A percentile compares a stretch with the other conserved stretches of the same genome.
Evolutionary conservation across 1,284 basidiomycete species (phyloP).

Genomic region (Crucibulum parvulum): DNA sequence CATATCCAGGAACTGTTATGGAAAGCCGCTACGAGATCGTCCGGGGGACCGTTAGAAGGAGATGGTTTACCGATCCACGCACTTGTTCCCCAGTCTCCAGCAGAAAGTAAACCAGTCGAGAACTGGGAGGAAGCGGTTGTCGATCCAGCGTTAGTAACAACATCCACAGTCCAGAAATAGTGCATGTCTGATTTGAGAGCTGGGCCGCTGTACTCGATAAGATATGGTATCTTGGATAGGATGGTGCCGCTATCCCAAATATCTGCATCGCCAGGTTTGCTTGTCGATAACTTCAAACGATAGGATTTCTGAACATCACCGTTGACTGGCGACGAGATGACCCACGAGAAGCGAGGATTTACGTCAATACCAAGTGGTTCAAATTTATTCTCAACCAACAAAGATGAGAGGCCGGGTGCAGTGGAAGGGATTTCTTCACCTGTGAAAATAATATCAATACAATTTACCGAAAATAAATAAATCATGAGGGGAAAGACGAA

Average conservation of each 20-base stretch:
- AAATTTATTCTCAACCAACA: constrained; percentile 10
- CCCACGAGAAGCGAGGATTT: constrained; percentile 34
- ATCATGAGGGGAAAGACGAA: background rate
- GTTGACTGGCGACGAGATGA: constrained; percentile 16
- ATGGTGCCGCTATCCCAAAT: constrained; percentile 31
- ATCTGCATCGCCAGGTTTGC: constrained; percentile 14
- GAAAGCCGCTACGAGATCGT: constrained; percentile 18
- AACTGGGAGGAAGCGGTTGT: constrained; percentile 28
- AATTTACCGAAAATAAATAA: background rate
- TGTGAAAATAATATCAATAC: background rate
- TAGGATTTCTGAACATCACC: constrained; percentile 24
- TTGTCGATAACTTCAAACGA: constrained; percentile 22
- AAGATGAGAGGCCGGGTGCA: background rate
- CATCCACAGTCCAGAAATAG: constrained; percentile 31
- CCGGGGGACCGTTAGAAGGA: constrained; percentile 7
- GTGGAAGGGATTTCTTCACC: background rate
- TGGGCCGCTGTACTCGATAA: constrained; percentile 26
- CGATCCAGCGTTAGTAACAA: constrained; percentile 22
- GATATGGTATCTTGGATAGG: constrained; percentile 22
- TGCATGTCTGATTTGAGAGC: constrained; percentile 26
- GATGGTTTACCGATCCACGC: constrained; percentile 32
- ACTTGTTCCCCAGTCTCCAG: constrained; percentile 25
- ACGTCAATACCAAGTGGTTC: constrained; percentile 17
- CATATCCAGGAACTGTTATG: constrained; percentile 35
- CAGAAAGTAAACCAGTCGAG: constrained; percentile 27